Evolutionary conservation across 108 stramenopile genomes (phyloP).

Genomic region (Mediolabrus comicus): DNA sequence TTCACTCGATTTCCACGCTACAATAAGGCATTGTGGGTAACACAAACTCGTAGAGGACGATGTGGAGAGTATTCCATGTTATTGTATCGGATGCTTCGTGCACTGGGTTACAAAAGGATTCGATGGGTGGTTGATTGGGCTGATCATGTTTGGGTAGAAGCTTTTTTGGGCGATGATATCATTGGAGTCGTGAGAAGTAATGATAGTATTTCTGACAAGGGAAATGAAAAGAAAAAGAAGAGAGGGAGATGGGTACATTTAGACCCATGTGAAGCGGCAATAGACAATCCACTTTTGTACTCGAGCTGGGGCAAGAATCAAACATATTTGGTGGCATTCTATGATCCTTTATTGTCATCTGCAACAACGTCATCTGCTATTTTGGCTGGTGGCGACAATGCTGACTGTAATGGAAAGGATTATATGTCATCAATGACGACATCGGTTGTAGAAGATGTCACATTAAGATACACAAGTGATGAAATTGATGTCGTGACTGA

Average conservation of each 20-base stretch:
- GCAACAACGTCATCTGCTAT: background rate
- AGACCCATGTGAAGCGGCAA: constrained; percentile 71
- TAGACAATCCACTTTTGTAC: constrained; percentile 63
- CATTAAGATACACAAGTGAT: constrained; percentile 42
- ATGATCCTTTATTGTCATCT: constrained; percentile 29
- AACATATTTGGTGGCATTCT: constrained; percentile 64
- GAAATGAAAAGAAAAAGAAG: background rate
- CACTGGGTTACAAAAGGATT: constrained; percentile 43
- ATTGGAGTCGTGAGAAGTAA: background rate
- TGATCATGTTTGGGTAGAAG: constrained; percentile 74
- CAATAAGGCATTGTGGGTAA: constrained; percentile 51
- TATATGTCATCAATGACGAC: background rate
- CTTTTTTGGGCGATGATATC: constrained; percentile 10
- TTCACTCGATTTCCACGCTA: constrained; percentile 71
- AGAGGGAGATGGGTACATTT: constrained; percentile 59
- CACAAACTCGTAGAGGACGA: constrained; percentile 45
- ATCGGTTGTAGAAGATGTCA: constrained; percentile 50
- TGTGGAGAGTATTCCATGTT: constrained; percentile 72
- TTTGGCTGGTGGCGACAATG: background rate
- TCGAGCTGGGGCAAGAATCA: constrained; percentile 72
- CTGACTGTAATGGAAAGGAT: background rate
- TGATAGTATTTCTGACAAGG: background rate
- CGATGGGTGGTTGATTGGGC: constrained; percentile 77
- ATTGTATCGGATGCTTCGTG: constrained; percentile 56
- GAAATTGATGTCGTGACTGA: constrained; percentile 26